These are phyloP conservation scores for Selenicereus undatus DNA, from an alignment of 148 eudicot genomes.

Conservation along the genomic window DNA sequence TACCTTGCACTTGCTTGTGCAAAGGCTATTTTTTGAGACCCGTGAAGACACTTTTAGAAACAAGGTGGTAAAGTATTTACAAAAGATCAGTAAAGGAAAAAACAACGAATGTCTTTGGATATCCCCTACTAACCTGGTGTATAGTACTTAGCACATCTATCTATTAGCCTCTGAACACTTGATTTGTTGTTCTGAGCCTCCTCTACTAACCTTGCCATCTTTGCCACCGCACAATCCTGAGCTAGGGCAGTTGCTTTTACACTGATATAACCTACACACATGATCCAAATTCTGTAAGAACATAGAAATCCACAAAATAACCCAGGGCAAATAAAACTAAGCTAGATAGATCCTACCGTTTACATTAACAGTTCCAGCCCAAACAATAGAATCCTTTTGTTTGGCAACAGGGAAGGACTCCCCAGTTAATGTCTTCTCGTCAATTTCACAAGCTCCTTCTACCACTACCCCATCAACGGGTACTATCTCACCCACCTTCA, in stretches of 20 bases:
- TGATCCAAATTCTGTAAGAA: background rate
- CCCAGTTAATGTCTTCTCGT: slow-evolving; percentile 84
- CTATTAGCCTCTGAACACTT: slow-evolving; percentile 63
- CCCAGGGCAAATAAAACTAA: background rate
- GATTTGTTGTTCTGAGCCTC: slow-evolving; percentile 80
- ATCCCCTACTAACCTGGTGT: slow-evolving; percentile 61
- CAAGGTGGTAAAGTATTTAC: background rate
- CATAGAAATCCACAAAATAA: background rate
- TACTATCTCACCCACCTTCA: slow-evolving; percentile 38
- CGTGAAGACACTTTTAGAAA: background rate
- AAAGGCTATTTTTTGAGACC: background rate
- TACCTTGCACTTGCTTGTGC: background rate
- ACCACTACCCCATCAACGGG: slow-evolving; percentile 41
- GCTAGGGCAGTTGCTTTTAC: slow-evolving; percentile 67
- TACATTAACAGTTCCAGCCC: slow-evolving; percentile 88
- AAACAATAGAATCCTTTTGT: slow-evolving; percentile 60
- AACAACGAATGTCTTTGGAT: background rate
- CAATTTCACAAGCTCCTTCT: slow-evolving; percentile 66
- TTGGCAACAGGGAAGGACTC: slow-evolving; percentile 85
- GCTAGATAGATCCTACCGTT: slow-evolving; percentile 48
- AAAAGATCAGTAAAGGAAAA: background rate
- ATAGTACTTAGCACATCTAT: slow-evolving; percentile 74
- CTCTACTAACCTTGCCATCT: slow-evolving; percentile 88
- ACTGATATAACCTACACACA: slow-evolving; percentile 58
- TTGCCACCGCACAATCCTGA: slow-evolving; percentile 81